Conservation (phyloP, 2,329 filamentous ascomycete genomes). For the Westerdykella sp. region DNA sequence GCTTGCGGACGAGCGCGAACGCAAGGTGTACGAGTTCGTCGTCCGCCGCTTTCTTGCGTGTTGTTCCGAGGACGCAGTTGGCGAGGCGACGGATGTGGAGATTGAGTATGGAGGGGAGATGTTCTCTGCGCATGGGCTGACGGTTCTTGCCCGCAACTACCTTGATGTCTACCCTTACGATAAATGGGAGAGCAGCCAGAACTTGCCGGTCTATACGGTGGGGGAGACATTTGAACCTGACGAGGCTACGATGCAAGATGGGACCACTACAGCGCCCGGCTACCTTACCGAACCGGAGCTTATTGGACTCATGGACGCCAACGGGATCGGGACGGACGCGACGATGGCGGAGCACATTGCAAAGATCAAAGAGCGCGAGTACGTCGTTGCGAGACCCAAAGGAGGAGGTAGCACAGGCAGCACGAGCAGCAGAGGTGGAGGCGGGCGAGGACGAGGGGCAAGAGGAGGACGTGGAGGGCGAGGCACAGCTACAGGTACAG, state of each 20-base stretch:
- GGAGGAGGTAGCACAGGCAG: slow-evolving; percentile 32
- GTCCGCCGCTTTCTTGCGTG: slow-evolving; percentile 88
- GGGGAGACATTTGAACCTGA: slow-evolving; percentile 82
- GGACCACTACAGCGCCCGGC: slow-evolving; percentile 76
- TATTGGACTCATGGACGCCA: slow-evolving; percentile 95
- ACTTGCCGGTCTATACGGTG: slow-evolving; percentile 70
- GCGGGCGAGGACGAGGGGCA: slow-evolving; percentile 40
- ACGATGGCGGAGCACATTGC: slow-evolving; percentile 99
- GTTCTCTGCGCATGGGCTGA: slow-evolving; percentile 76
- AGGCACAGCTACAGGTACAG: slow-evolving; percentile 30
- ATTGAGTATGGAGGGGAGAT: slow-evolving; percentile 75
- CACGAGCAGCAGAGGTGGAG: slow-evolving; percentile 36
- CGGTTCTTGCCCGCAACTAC: slow-evolving; percentile 84
- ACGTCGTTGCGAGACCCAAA: slow-evolving; percentile 63
- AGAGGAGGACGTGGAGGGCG: slow-evolving; percentile 41
- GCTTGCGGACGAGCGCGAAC: slow-evolving; percentile 61
- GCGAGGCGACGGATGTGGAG: slow-evolving; percentile 77
- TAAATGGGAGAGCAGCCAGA: slow-evolving; percentile 83
- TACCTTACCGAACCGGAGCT: slow-evolving; percentile 94
- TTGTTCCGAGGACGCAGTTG: slow-evolving; percentile 89
- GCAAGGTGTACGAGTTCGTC: slow-evolving; percentile 85
- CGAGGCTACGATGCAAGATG: slow-evolving; percentile 82
- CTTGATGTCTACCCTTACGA: slow-evolving; percentile 95
- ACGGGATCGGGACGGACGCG: slow-evolving; percentile 95
- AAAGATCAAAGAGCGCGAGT: slow-evolving; percentile 86